These are phyloP conservation scores for Pholiota molesta DNA, from an alignment of 768 basidiomycete genomes.

Conservation along the genomic window DNA sequence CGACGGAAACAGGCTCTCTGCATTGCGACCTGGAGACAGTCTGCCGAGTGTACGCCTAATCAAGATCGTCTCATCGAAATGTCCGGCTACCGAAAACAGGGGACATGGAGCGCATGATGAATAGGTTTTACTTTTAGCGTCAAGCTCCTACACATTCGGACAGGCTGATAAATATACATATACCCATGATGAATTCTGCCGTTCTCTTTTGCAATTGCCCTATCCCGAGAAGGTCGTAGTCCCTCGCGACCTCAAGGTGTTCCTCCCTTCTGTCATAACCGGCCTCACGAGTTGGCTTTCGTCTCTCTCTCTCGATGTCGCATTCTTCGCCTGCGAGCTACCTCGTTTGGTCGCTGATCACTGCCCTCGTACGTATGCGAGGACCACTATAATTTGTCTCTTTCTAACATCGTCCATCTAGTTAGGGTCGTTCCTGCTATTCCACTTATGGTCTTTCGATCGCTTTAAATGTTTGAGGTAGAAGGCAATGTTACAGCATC, in stretches of 20 bases:
- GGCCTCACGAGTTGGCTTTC: slow-evolving; percentile 1
- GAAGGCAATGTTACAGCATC: slow-evolving; percentile 17
- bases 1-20: neutral
- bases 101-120: slow-evolving; percentile 13
- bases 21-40: neutral
- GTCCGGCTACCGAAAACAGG: neutral
- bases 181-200: neutral
- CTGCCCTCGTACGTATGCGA: slow-evolving; percentile 45
- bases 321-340: slow-evolving; percentile 63
- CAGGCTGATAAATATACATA: neutral
- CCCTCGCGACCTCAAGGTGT: neutral
- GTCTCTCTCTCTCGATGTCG: slow-evolving; percentile 47
- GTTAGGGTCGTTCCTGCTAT: slow-evolving; percentile 66
- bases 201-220: neutral
- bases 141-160: neutral
- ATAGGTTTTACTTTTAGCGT: neutral
- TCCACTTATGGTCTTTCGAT: slow-evolving; percentile 82
- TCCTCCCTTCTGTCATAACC: neutral
- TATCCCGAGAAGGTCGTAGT: neutral
- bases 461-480: slow-evolving; percentile 74
- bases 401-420: slow-evolving; percentile 26
- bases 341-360: slow-evolving; percentile 65
- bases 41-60: slow-evolving; percentile 1
- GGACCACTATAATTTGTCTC: neutral
- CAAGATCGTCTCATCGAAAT: slow-evolving; percentile 10